Conservation (phyloP, 306 rosid species). For the Pyrus pyrifolia region DNA sequence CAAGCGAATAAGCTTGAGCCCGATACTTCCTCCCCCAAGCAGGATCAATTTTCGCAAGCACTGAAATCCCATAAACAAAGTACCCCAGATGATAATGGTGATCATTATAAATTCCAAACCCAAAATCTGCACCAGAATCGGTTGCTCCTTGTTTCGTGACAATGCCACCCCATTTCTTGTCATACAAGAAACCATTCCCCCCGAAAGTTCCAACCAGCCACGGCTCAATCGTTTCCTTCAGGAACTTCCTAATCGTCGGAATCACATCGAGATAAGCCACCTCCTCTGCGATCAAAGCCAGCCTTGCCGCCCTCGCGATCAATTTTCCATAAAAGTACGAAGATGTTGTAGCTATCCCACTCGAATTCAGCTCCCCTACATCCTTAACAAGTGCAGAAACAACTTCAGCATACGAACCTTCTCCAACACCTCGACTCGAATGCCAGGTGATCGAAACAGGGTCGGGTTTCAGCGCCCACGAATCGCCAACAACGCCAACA, state of each 20-base stretch:
- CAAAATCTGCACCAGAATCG: slow-evolving; percentile 61
- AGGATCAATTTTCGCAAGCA: slow-evolving; percentile 69
- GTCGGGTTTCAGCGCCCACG: slow-evolving; percentile 58
- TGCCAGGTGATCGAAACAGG: slow-evolving; percentile 77
- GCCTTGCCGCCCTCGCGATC: slow-evolving; percentile 80
- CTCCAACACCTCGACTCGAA: slow-evolving; percentile 49
- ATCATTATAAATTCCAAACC: slow-evolving; percentile 78
- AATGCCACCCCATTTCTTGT: slow-evolving; percentile 77
- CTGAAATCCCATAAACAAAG: slow-evolving; percentile 72
- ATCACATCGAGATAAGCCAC: slow-evolving; percentile 44
- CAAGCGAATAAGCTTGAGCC: slow-evolving; percentile 57
- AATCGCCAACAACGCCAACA: slow-evolving; percentile 74
- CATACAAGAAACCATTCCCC: slow-evolving; percentile 73
- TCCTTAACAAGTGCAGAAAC: slow-evolving; percentile 50
- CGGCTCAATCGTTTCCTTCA: slow-evolving; percentile 69
- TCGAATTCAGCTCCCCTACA: slow-evolving; percentile 40
- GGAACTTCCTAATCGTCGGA: slow-evolving; percentile 39
- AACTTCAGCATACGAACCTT: slow-evolving; percentile 36
- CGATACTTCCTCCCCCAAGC: slow-evolving; percentile 68
- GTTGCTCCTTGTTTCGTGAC: slow-evolving; percentile 54
- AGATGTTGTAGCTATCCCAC: slow-evolving; percentile 21
- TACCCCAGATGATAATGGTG: slow-evolving; percentile 82
- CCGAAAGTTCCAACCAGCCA: slow-evolving; percentile 74
- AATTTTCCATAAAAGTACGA: slow-evolving; percentile 69
- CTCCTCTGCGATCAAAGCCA: slow-evolving; percentile 89